These are phyloP conservation scores for Monosporozyma aquatica DNA, from an alignment of 805 yeast species.

Conservation along the genomic window DNA sequence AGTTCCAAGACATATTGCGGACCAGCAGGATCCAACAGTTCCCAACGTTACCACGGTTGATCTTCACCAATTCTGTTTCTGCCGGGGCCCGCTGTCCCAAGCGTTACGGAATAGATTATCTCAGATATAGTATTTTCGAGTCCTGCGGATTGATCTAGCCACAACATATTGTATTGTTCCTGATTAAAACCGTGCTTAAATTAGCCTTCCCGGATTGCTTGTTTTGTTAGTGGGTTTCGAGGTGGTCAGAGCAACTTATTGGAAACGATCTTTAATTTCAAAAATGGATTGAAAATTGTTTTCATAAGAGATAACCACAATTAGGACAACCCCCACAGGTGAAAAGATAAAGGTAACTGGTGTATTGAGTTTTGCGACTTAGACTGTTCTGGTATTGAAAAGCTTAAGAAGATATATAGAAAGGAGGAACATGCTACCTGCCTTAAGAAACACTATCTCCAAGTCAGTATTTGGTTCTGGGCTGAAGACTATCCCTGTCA, in stretches of 20 bases:
- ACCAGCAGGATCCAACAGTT: conserved; percentile 35
- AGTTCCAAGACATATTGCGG: conserved; percentile 33
- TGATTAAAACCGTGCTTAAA: no score
- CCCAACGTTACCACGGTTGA: conserved; percentile 34
- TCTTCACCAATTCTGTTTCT: conserved; percentile 44
- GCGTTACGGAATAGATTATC: conserved; percentile 46
- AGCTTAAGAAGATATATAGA: no score
- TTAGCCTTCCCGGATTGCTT: no score
- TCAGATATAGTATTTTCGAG: conserved; percentile 44
- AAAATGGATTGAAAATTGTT: no score
- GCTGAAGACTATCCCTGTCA: not conserved
- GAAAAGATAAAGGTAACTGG: no score
- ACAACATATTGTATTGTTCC: no score
- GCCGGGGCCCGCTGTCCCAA: conserved; percentile 28
- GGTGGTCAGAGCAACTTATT: no score
- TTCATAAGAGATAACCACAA: no score
- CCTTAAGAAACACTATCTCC: not conserved
- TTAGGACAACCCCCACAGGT: not conserved
- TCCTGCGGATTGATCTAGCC: conserved; percentile 47
- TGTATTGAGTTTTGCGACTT: no score
- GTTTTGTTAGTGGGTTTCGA: no score
- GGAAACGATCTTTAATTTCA: no score
- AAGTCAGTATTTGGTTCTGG: not conserved
- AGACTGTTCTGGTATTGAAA: not conserved
- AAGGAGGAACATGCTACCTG: not conserved